Base-by-base conservation (phyloP, 306 rosid species). In the Carpinus viminea region DNA sequence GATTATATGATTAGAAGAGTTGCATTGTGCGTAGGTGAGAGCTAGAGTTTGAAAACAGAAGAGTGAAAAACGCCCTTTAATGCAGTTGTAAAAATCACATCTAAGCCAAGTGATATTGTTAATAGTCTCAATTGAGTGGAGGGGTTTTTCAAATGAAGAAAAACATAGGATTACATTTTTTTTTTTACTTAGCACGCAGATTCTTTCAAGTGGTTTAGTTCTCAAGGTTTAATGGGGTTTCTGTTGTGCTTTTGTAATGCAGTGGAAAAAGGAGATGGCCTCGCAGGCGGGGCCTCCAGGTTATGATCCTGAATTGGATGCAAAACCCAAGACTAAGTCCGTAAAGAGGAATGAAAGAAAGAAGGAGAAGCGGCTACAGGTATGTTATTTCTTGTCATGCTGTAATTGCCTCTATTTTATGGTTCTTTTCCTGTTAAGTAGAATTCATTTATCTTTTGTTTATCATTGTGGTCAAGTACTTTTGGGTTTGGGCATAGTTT, bases 301-400 rank as follows among this genome's bases (percentile, higher is more conserved):
- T 65, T 88, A 86, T 82, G 92, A 89, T 55, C 92, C 90, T 52
- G 62, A 68, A 10, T 62, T 77, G 12, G 93, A 91, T 74, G 10
- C 86, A 5, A 88, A 89, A 83, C 91, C 99, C 0, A 96, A 90
- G 84, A 87, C 94, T 12, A 96, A 96, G 85, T 81, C 97, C 8
- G 94, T 86, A 21, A 93, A 91, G 85, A 89, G 99, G 59, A 95
- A 95, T 59, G 98, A 91, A 74, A 91, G 93, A 82, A 95, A 95
- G 92, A 95, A 93, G 83, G 99, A 95, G 80, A 93, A 85, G 85
- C 93, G 98, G 72, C 80, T 86, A 72, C 98, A 93, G 97, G 99
- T 92, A 13, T 72, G 65, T 72, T 66, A 20, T 17, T 18, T 21
- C 7, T 65, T 13, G 5, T 9, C 13, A 0, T 57, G 20, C 12